phyloP scores from a whole-genome alignment of 1,139 yeast species.

The Saccharomyces hybrid region DNA sequence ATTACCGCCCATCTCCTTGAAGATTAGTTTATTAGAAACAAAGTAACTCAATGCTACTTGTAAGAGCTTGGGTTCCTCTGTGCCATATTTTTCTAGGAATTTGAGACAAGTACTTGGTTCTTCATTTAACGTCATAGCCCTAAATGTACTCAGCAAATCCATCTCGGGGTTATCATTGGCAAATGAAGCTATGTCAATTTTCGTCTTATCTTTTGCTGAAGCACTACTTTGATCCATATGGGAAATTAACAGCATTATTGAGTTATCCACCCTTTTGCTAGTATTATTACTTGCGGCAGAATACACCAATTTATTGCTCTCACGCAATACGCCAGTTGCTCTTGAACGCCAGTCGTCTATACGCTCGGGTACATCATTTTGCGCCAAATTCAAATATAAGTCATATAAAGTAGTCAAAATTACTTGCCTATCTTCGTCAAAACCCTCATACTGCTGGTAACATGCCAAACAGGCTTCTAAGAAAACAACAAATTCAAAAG shows the following conservation, averaged over 20 bases:
- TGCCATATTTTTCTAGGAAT: constrained; percentile 54
- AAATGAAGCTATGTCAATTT: neutral
- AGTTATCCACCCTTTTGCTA: constrained; percentile 41
- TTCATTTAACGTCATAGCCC: constrained; percentile 52
- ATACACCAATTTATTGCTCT: constrained; percentile 31
- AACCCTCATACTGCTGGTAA: constrained; percentile 69
- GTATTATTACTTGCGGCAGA: constrained; percentile 4
- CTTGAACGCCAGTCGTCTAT: constrained; percentile 52
- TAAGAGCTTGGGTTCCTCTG: constrained; percentile 55
- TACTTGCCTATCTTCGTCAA: constrained; percentile 60
- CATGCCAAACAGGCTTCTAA: constrained; percentile 84
- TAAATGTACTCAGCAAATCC: constrained; percentile 53
- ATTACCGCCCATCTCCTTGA: constrained; percentile 47
- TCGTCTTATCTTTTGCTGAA: neutral
- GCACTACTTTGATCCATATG: constrained; percentile 36
- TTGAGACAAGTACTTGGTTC: constrained; percentile 53
- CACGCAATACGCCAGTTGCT: constrained; percentile 47
- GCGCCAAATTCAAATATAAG: constrained; percentile 61
- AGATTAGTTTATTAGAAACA: constrained; percentile 49
- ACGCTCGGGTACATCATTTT: constrained; percentile 34
- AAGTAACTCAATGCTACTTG: constrained; percentile 59
- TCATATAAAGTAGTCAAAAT: constrained; percentile 75
- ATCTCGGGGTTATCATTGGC: constrained; percentile 25
- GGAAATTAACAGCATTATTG: constrained; percentile 56
- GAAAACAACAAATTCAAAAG: constrained; percentile 86